These are phyloP conservation scores for Nicotiana paniculata DNA, from an alignment of 257 asterid genomes.

Conservation along the genomic window DNA sequence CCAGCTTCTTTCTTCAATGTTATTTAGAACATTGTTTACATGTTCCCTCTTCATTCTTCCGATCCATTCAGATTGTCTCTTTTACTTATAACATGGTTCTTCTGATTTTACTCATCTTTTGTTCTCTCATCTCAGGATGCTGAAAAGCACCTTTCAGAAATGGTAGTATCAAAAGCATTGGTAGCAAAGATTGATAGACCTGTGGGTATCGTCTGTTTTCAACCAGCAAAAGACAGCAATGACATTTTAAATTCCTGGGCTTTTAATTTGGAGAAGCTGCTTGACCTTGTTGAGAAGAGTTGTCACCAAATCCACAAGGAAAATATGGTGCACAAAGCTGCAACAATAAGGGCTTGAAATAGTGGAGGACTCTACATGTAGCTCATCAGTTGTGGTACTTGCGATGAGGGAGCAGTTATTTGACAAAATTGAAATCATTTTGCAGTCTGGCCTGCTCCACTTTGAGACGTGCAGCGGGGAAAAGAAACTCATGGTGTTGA, in stretches of 20 bases:
- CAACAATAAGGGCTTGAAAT: conserved; percentile 49
- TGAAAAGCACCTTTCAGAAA: conserved; percentile 92
- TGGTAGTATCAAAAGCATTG: conserved; percentile 90
- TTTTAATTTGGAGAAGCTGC: conserved; percentile 81
- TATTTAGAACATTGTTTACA: neutral
- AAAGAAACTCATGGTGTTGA: neutral
- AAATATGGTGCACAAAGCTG: conserved; percentile 88
- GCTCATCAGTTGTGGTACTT: neutral
- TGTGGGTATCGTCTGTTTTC: conserved; percentile 66
- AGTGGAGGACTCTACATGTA: neutral
- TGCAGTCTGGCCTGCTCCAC: neutral
- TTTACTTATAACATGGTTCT: neutral
- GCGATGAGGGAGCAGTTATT: neutral
- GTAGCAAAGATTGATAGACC: conserved; percentile 90
- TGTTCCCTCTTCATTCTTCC: neutral
- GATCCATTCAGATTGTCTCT: neutral
- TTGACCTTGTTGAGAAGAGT: conserved; percentile 98
- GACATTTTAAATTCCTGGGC: conserved; percentile 91
- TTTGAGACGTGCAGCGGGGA: neutral
- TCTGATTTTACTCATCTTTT: neutral
- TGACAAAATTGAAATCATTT: neutral
- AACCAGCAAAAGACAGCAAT: conserved; percentile 72
- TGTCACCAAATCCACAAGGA: conserved; percentile 99
- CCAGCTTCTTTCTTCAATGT: neutral
- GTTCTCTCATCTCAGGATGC: conserved; percentile 49